Evolutionary conservation across 78 protist species (phyloP).

Genomic region (Dictyostelium purpureum): DNA sequence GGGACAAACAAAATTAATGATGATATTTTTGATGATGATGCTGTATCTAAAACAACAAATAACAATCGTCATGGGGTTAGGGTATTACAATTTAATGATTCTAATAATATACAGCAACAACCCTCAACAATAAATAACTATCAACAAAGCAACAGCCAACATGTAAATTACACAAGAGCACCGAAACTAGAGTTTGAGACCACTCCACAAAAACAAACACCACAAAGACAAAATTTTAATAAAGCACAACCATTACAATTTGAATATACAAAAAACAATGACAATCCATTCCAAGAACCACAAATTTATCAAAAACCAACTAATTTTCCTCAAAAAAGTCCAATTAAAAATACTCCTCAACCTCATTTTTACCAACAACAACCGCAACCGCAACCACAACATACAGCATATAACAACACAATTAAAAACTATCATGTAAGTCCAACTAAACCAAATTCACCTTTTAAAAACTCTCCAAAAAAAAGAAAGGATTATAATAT

Average conservation of each 20-base stretch:
- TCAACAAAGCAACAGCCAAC: too few species aligned
- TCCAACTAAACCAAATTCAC: background rate
- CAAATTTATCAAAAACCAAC: too few species aligned
- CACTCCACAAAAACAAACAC: background rate
- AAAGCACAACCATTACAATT: too few species aligned
- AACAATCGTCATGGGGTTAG: background rate
- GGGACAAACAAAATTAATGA: too few species aligned
- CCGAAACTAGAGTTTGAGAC: too few species aligned
- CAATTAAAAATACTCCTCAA: too few species aligned
- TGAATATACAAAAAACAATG: too few species aligned
- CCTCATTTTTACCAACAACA: constrained; percentile 2
- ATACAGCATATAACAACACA: background rate
- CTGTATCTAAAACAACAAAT: background rate
- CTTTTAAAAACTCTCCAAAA: background rate
- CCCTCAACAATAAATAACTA: too few species aligned
- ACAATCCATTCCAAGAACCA: too few species aligned
- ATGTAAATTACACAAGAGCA: too few species aligned
- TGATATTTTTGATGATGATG: background rate
- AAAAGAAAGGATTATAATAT: background rate
- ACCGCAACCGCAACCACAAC: background rate
- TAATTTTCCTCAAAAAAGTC: too few species aligned
- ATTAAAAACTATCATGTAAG: background rate
- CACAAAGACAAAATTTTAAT: too few species aligned
- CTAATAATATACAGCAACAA: background rate
- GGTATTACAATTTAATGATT: background rate